Conservation (phyloP, 2,329 filamentous ascomycete species). For the Aspergillus sp. region DNA sequence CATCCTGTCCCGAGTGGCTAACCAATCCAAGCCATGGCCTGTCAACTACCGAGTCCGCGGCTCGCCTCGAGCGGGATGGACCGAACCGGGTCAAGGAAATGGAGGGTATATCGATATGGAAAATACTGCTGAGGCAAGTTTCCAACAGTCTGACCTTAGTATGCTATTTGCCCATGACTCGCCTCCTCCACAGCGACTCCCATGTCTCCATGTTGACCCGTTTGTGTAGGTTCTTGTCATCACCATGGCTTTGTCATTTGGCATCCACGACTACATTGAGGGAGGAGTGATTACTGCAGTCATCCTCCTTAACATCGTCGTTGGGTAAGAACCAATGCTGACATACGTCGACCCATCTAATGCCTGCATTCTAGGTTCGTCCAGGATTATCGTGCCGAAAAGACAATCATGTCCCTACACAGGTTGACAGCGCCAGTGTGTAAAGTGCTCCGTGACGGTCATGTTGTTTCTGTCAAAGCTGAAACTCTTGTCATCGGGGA, state of each 20-base stretch:
- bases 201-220: constrained; percentile 9
- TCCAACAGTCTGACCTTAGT: constrained; percentile 73
- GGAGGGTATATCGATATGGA: constrained; percentile 70
- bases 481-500: constrained; percentile 62
- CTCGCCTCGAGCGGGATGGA: constrained; percentile 65
- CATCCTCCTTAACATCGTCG: constrained; percentile 57
- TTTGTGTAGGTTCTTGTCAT: constrained; percentile 65
- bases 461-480: constrained; percentile 51
- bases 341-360: not conserved
- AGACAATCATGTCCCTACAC: constrained; percentile 58
- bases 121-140: constrained; percentile 73
- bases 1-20: not conserved
- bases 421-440: constrained; percentile 57
- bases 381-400: constrained; percentile 60
- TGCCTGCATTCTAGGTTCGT: constrained; percentile 43
- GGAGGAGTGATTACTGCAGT: constrained; percentile 59
- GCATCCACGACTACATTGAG: constrained; percentile 57
- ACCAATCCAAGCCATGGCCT: constrained; percentile 56
- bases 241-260: constrained; percentile 65
- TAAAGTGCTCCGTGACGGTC: constrained; percentile 56
- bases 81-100: constrained; percentile 70
- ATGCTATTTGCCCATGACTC: constrained; percentile 21
- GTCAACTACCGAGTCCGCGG: constrained; percentile 60
- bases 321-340: constrained; percentile 40
- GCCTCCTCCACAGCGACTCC: constrained; percentile 1